phyloP scores from a whole-genome alignment of 2,329 filamentous ascomycete species.

The Sporothrix schenckii region DNA sequence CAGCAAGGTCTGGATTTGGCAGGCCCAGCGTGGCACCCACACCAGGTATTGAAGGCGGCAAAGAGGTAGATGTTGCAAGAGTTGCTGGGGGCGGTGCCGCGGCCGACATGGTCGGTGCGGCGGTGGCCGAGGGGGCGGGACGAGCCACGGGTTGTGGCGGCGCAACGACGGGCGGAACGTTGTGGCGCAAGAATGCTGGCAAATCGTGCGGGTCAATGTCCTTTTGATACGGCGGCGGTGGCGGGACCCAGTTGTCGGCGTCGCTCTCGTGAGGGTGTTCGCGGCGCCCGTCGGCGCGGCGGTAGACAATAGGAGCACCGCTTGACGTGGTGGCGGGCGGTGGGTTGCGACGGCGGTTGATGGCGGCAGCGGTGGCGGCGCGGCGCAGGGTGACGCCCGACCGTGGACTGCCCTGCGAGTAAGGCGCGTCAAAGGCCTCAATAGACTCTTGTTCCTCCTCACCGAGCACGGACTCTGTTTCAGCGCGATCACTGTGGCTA shows the following conservation, averaged over 20 bases:
- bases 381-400: constrained; percentile 71
- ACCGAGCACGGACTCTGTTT: constrained; percentile 51
- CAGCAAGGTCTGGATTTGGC: background rate
- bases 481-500: constrained; percentile 42
- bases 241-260: constrained; percentile 85
- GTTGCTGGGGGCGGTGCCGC: background rate
- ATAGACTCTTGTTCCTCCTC: constrained; percentile 60
- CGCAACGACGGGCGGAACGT: constrained; percentile 37
- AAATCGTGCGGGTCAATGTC: constrained; percentile 60
- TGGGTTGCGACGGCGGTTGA: constrained; percentile 68
- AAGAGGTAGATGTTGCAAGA: background rate
- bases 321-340: constrained; percentile 57
- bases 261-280: constrained; percentile 85
- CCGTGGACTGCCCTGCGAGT: constrained; percentile 71
- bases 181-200: constrained; percentile 59
- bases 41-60: constrained; percentile 16
- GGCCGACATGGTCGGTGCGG: background rate
- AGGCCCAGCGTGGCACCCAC: constrained; percentile 28
- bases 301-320: constrained; percentile 61
- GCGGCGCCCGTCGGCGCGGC: constrained; percentile 68
- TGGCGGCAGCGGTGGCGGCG: constrained; percentile 75
- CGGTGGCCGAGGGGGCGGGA: background rate
- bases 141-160: constrained; percentile 7
- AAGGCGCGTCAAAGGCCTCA: constrained; percentile 66
- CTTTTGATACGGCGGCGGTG: constrained; percentile 76